Evolutionary conservation across 225 moss, liverwort and hornwort species (phyloP), one percentile per base, ranked within the genome.

Genomic region (Takakia lepidozioides): DNA sequence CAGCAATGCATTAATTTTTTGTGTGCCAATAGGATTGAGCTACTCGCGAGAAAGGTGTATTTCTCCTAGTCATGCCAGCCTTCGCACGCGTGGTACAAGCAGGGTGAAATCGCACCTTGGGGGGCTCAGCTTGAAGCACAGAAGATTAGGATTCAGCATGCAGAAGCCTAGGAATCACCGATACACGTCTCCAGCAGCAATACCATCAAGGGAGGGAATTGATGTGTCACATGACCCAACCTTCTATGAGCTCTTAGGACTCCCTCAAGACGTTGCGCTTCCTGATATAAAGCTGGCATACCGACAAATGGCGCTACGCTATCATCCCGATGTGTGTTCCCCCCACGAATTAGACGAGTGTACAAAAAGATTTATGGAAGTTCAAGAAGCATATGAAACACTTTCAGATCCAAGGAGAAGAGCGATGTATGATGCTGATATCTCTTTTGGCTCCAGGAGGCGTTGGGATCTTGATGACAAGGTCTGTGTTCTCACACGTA

Each of bases 301-400:
- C 53, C 64, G 81, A 52, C 72, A 76, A 40, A 76, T 81, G 81
- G 81, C 76, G 25, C 65, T 61, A 26, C 75, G 75, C 14, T 75
- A 75, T 29, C 81, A 81, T 39, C 81, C 81, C 21, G 81, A 81
- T 50, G 81, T 81, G 39, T 81, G 81, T 48, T 72, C 81, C n/a
- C 81, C 81, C 38, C 67, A 61, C 11, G 71, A 76, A 49, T 63
- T 35, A 38, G 75, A 81, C 48, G 76, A 76, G 48, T 76, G 75
- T 48, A 75, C 68, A 21, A 65, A 16, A 52, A 75, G 75, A 20
- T 81, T 81, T 55, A 7, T 81, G 58, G 71, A 81, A 49, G 81
- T 81, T 1, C 81, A 81, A 29, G 81, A 81, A 57, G 81, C 81
- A 9, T 81, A 81, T 27, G 76, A 81, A 59, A 81, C 81, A 25